Evolutionary conservation across 257 asterid species (phyloP), one percentile per base, ranked within the genome.

Genomic region (Ophiorrhiza pumila): DNA sequence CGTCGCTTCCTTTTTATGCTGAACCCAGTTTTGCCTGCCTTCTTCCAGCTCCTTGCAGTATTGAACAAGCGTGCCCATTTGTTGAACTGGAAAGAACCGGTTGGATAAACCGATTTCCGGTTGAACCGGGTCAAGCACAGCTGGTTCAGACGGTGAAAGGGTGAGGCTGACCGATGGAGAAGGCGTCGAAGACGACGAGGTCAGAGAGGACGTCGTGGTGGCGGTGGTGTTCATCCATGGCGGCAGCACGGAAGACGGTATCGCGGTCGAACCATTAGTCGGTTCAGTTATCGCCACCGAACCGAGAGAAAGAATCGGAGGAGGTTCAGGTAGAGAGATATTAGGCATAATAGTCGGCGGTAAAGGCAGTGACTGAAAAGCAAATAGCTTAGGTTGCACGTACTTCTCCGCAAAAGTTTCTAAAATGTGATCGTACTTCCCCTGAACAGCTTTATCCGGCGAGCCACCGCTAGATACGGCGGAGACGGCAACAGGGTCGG

Each of bases 351-450:
- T 75, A 35, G 73, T 25, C 22, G 79, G 67, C 34, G 87, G 74
- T 63, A 77, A 29, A 59, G 81, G 79, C 20, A 74, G 71, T 37
- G 79, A 46, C 39, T 72, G 76, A 61, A 81, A 85, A n/a, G 83
- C 59, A 11, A 83, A 74, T 3, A 85, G 74, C 66, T 85, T 84
- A 0, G 92, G 92, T 74, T 89, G 95, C 0, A 92, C 96, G 85
- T 90, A 87, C 70, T 91, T 87, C 83, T 91, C 96, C 4, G 96
- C 97, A 32, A 86, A 92, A 0, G 96, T 90, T 68, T 90, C 96
- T 45, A 87, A 25, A 2, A 90, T 92, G 29, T 92, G 96, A 73
- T 90, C 91, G 86, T 88, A 92, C 74, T 87, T 88, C 31, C 94
- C 93, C 65, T 84, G 87, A 15, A 77, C 91, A 5, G 87, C 83